Conservation (phyloP, 2,329 filamentous ascomycete genomes). For the Hymenoscyphus linearis region DNA sequence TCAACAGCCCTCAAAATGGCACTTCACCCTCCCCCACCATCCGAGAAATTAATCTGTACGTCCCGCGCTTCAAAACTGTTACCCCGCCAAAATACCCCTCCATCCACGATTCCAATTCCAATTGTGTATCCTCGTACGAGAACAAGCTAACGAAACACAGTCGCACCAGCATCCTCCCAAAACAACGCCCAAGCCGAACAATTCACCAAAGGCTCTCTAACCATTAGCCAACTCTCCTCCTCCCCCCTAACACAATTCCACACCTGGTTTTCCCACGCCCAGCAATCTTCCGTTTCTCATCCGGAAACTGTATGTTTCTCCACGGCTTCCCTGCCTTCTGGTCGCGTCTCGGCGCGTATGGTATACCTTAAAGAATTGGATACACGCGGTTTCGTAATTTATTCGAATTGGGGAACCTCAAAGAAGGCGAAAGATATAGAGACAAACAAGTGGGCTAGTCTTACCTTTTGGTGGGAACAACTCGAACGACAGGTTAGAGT, state of each 20-base stretch:
- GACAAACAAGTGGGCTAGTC: conserved; percentile 69
- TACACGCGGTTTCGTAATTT: conserved; percentile 75
- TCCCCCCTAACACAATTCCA: conserved; percentile 79
- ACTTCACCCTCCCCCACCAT: conserved; percentile 23
- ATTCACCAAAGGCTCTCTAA: conserved; percentile 64
- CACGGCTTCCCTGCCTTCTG: conserved; percentile 77
- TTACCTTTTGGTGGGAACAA: conserved; percentile 88
- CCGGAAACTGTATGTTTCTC: conserved; percentile 87
- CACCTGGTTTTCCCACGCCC: conserved; percentile 77
- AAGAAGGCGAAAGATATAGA: conserved; percentile 62
- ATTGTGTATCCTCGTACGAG: no score
- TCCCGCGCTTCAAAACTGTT: no score
- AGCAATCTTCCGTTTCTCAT: conserved; percentile 53
- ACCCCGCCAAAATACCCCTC: conserved; percentile 3
- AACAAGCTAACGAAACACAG: conserved; percentile 27
- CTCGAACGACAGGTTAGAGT: conserved; percentile 87
- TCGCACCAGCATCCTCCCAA: conserved; percentile 59
- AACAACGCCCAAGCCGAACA: conserved; percentile 64
- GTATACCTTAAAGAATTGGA: conserved; percentile 98
- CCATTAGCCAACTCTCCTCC: conserved; percentile 53
- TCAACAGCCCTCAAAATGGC: conserved; percentile 25
- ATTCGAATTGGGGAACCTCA: conserved; percentile 85
- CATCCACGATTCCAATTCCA: not conserved
- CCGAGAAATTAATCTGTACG: conserved; percentile 32
- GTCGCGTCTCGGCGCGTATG: conserved; percentile 75